These are phyloP conservation scores for Calonectria pauciramosa DNA, from an alignment of 2,329 filamentous ascomycete genomes.

Conservation along the genomic window DNA sequence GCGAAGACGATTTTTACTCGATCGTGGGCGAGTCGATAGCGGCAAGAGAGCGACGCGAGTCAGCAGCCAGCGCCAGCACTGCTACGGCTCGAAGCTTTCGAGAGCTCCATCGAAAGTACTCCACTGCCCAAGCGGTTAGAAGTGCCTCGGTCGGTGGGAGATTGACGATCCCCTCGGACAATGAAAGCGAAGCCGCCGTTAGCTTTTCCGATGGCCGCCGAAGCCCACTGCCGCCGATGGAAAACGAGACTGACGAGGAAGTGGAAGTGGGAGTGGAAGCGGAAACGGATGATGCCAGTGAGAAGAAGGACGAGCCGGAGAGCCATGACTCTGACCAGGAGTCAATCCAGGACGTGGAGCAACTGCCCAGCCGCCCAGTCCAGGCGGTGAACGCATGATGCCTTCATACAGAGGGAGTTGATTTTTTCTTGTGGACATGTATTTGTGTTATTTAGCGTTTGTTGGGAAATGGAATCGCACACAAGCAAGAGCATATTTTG, in stretches of 20 bases:
- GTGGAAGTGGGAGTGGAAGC: not conserved
- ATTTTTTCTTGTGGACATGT: constrained; percentile 32
- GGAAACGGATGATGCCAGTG: constrained; percentile 13
- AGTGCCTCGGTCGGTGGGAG: constrained; percentile 56
- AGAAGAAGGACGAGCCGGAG: constrained; percentile 47
- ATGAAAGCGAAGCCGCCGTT: constrained; percentile 71
- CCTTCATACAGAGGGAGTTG: not conserved
- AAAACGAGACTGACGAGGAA: constrained; percentile 54
- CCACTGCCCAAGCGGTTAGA: constrained; percentile 64
- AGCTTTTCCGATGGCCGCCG: constrained; percentile 72
- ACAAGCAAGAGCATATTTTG: constrained; percentile 24
- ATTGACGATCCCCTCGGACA: constrained; percentile 66
- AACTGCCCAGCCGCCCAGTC: constrained; percentile 46
- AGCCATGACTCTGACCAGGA: constrained; percentile 48
- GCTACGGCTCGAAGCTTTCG: constrained; percentile 76
- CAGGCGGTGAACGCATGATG: constrained; percentile 52
- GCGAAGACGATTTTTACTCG: constrained; percentile 67
- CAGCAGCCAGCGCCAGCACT: constrained; percentile 75
- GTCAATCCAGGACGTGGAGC: constrained; percentile 45
- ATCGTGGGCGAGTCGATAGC: constrained; percentile 61
- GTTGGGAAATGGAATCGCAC: constrained; percentile 31
- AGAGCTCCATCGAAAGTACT: constrained; percentile 72
- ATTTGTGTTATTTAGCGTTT: constrained; percentile 47
- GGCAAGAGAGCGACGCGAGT: constrained; percentile 68
- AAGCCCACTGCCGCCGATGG: constrained; percentile 68